Evolutionary conservation across 352 stramenopile genomes (phyloP).

Genomic region (Albugo candida): DNA sequence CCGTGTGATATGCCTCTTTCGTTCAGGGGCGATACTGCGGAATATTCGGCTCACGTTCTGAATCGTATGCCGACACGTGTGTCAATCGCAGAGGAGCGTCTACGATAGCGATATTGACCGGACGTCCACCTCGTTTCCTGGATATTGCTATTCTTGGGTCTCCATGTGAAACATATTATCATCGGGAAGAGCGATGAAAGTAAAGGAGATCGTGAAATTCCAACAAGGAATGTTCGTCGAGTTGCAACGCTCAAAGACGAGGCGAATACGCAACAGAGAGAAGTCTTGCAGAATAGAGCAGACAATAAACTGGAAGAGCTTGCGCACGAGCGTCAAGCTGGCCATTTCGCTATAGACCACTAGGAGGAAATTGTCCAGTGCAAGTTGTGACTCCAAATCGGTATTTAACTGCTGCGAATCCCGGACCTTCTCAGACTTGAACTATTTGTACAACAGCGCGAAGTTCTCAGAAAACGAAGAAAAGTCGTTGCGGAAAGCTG

Average conservation of each 20-base stretch:
- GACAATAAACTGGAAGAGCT: no score
- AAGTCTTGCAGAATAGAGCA: no score
- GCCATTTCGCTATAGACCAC: no score
- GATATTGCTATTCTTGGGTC: slow-evolving; percentile 6
- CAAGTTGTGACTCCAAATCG: no score
- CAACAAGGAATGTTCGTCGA: neutral
- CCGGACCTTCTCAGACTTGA: no score
- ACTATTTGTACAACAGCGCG: neutral
- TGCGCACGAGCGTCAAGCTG: no score
- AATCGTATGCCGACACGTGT: neutral
- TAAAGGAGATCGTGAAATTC: neutral
- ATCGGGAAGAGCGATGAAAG: neutral
- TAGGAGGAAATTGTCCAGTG: no score
- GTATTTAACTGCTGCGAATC: neutral
- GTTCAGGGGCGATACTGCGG: slow-evolving; percentile 1
- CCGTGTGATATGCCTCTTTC: slow-evolving; percentile 8
- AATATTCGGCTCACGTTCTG: neutral
- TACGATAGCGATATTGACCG: slow-evolving; percentile 2
- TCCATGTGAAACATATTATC: neutral
- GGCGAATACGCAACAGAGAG: no score
- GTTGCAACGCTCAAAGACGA: no score
- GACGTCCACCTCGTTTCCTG: neutral
- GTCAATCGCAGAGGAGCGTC: neutral
- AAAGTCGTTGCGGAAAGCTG: no score
- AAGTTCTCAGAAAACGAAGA: no score